These are phyloP conservation scores for Acacia melanoxylon DNA, from an alignment of 306 rosid genomes.

Conservation along the genomic window DNA sequence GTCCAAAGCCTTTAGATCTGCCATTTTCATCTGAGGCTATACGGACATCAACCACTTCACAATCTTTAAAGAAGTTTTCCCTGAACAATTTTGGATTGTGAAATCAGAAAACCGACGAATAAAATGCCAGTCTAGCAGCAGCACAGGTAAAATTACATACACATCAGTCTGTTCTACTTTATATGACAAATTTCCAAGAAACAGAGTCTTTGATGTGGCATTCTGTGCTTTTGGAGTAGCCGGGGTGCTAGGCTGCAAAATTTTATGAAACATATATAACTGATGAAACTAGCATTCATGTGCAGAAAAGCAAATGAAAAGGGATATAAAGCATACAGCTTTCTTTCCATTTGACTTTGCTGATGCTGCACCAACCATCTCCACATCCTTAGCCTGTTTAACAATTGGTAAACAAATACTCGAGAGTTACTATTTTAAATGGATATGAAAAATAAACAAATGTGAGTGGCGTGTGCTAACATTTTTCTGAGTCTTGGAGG, in stretches of 20 bases:
- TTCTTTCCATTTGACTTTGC: constrained; percentile 38
- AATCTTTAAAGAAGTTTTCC: constrained; percentile 65
- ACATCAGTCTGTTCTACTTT: constrained; percentile 52
- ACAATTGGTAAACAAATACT: background rate
- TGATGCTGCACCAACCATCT: constrained; percentile 69
- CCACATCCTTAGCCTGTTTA: constrained; percentile 56
- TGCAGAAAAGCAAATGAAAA: background rate
- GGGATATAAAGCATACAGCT: constrained; percentile 36
- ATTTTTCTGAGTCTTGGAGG: constrained; percentile 47
- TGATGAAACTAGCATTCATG: background rate
- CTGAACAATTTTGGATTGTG: constrained; percentile 38
- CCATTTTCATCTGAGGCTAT: constrained; percentile 48
- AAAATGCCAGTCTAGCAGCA: background rate
- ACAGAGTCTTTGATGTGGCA: constrained; percentile 57
- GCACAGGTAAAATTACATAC: constrained; percentile 42
- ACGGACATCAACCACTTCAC: constrained; percentile 74
- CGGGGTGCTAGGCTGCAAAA: constrained; percentile 71
- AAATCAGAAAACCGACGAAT: background rate
- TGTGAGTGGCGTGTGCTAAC: constrained; percentile 20
- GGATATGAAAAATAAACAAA: background rate
- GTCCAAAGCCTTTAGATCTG: constrained; percentile 75
- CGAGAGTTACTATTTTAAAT: background rate
- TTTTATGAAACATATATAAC: background rate
- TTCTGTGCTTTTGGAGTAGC: constrained; percentile 40
- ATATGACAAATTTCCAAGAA: constrained; percentile 70